Conservation (phyloP, 2,329 filamentous ascomycete genomes). For the Calonectria multiphialidica region DNA sequence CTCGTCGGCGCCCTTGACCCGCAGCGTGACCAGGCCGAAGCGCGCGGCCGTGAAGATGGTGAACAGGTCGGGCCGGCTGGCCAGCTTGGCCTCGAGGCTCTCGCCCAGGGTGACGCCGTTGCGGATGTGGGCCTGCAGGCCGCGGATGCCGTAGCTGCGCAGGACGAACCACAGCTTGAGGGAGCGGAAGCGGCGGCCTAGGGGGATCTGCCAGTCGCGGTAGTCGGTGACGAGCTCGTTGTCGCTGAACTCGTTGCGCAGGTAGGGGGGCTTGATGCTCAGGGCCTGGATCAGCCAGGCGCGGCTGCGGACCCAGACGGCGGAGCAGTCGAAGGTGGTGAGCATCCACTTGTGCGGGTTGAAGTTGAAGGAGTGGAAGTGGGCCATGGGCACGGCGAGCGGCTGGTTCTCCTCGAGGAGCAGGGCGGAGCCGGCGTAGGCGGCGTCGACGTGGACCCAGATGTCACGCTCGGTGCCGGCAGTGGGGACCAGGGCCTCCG, state of each 20-base stretch:
- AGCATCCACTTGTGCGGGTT: constrained; percentile 99
- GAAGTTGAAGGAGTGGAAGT: constrained; percentile 90
- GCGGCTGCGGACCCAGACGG: constrained; percentile 82
- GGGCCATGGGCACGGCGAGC: constrained; percentile 69
- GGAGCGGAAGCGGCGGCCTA: constrained; percentile 88
- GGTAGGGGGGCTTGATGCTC: constrained; percentile 83
- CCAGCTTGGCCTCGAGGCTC: constrained; percentile 73
- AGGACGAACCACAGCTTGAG: constrained; percentile 97
- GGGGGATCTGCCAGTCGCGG: constrained; percentile 96
- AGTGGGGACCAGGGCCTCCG: constrained; percentile 54
- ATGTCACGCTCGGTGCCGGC: constrained; percentile 62
- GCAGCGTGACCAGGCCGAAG: constrained; percentile 85
- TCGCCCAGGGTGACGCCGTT: constrained; percentile 78
- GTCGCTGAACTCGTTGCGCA: constrained; percentile 84
- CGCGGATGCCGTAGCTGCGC: constrained; percentile 82
- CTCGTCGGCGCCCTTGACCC: constrained; percentile 59
- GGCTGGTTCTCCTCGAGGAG: constrained; percentile 85
- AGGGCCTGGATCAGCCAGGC: constrained; percentile 83
- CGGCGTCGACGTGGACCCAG: constrained; percentile 95
- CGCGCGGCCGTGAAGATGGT: constrained; percentile 78
- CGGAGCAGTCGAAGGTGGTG: constrained; percentile 90
- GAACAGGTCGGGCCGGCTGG: constrained; percentile 76
- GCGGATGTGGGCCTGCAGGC: constrained; percentile 79
- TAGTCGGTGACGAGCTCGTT: constrained; percentile 92
- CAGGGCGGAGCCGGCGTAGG: constrained; percentile 89